A percentile compares a stretch with the other conserved stretches of the same genome.
These are phyloP conservation scores for Leishmania tropica DNA, from an alignment of 208 protist species.

Conservation along the genomic window DNA sequence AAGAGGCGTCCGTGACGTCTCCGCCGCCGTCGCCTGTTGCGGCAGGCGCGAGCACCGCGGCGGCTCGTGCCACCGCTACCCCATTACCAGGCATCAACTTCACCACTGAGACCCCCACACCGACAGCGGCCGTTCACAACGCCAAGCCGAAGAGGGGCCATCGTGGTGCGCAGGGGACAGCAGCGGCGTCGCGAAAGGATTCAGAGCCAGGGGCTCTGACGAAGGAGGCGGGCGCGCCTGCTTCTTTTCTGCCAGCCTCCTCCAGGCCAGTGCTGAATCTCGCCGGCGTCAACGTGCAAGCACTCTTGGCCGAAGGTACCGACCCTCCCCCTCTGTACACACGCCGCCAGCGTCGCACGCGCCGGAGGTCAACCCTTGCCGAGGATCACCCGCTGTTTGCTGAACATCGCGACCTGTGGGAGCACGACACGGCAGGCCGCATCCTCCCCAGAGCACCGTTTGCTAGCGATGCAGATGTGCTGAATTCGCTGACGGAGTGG, in stretches of 20 bases:
- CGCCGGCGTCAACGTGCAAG: constrained; percentile 45
- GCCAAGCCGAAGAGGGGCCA: not conserved
- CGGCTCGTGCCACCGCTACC: not conserved
- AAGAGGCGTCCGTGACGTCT: not conserved
- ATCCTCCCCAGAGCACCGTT: constrained; percentile 63
- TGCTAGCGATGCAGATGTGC: constrained; percentile 72
- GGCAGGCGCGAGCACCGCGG: not conserved
- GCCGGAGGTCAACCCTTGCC: constrained; percentile 40
- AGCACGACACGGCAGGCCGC: constrained; percentile 30
- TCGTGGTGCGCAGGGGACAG: not conserved
- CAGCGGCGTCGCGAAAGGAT: not conserved
- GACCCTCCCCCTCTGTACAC: constrained; percentile 60
- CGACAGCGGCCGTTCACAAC: not conserved
- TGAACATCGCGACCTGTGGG: constrained; percentile 61
- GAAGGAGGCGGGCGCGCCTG: not conserved
- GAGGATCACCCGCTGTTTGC: constrained; percentile 61
- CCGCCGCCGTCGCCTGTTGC: not conserved
- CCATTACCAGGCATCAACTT: not conserved
- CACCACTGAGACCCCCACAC: not conserved
- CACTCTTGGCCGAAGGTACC: constrained; percentile 43
- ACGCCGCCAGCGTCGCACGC: constrained; percentile 51
- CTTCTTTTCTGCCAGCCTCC: not conserved
- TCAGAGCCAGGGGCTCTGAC: not conserved
- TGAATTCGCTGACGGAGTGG: constrained; percentile 74
- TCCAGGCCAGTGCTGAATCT: constrained; percentile 36